Evolutionary conservation across 179 eudicot species (phyloP), one percentile per base, ranked within the genome.

Genomic region (Vitellaria paradoxa): DNA sequence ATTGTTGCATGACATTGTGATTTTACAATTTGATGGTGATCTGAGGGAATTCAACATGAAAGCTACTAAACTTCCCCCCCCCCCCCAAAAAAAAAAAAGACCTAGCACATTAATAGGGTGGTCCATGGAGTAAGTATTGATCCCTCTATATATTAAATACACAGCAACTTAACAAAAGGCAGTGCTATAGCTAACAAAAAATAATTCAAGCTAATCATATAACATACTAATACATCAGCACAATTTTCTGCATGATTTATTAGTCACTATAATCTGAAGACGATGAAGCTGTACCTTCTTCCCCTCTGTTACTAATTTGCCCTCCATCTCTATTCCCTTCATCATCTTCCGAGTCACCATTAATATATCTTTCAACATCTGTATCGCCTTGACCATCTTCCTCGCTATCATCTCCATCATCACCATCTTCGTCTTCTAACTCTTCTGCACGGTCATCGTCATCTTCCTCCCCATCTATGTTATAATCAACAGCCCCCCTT

Each of bases 221-320:
- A 5, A 64, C 17, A n/a, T 7, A 18, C 9, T 30, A 10, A 17
- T 49, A 30, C 71, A 63, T 75, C 49, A 63, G 45, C 47, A 13
- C 52, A 52, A 7, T 53, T 47, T 69, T 49, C 21, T 23, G 56
- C 57, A 45, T 9, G 20, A 20, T 5, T 12, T 69, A 9, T 80
- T 78, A 84, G 55, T 86, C 84, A 79, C 97, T 90, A 61, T 89
- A 92, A 69, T 89, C 98, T 52, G 91, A 84, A 26, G 94, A 87
- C 21, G 83, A 78, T 7, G 90, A 90, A 24, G 47, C 84, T 0
- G 91, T 84, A 42, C 72, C 81, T 46, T 86, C 89, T 63, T 89
- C 87, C 2, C 81, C 86, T 3, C 80, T 81, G 68, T 85, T 84
- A 60, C 70, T 76, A 10, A 68, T 72, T 53, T 70, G 84, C 72